phyloP scores from a whole-genome alignment of 805 yeast species.

The Kazachstania martiniae region DNA sequence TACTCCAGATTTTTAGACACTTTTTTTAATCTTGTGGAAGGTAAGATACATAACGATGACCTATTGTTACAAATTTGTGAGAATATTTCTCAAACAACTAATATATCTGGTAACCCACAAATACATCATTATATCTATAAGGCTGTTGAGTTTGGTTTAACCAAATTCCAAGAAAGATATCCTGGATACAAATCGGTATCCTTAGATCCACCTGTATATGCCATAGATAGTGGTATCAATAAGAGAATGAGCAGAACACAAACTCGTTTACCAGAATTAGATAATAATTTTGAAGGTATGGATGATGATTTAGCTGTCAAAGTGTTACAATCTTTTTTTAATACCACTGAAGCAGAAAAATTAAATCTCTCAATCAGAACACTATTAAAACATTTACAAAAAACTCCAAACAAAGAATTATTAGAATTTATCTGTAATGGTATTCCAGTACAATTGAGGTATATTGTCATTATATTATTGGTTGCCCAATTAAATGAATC shows the following conservation, averaged over 20 bases:
- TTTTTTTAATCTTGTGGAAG: slow-evolving; percentile 21
- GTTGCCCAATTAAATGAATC: slow-evolving; percentile 25
- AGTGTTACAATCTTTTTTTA: slow-evolving; percentile 50
- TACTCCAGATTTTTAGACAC: slow-evolving; percentile 32
- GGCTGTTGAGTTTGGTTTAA: slow-evolving; percentile 17
- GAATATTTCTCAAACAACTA: slow-evolving; percentile 22
- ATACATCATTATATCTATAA: slow-evolving; percentile 17
- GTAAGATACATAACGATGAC: slow-evolving; percentile 20
- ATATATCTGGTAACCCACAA: slow-evolving; percentile 21
- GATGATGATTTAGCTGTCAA: slow-evolving; percentile 26
- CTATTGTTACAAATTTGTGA: slow-evolving; percentile 23
- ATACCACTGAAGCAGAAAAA: slow-evolving; percentile 51
- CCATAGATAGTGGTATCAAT: slow-evolving; percentile 6
- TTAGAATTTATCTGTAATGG: slow-evolving; percentile 60
- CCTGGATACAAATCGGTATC: slow-evolving; percentile 12
- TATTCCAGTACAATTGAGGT: slow-evolving; percentile 73
- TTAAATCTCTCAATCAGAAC: slow-evolving; percentile 45
- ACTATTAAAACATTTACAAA: slow-evolving; percentile 36
- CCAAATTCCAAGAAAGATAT: slow-evolving; percentile 20
- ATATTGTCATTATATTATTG: slow-evolving; percentile 45
- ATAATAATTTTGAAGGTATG: slow-evolving; percentile 12
- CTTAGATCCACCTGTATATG: slow-evolving; percentile 5
- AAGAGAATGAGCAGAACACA: slow-evolving; percentile 25
- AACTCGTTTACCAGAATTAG: slow-evolving; percentile 19
- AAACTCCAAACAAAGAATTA: slow-evolving; percentile 30